Base-by-base conservation (phyloP, 1,284 basidiomycete genomes). In the Xanthoconium separans region DNA sequence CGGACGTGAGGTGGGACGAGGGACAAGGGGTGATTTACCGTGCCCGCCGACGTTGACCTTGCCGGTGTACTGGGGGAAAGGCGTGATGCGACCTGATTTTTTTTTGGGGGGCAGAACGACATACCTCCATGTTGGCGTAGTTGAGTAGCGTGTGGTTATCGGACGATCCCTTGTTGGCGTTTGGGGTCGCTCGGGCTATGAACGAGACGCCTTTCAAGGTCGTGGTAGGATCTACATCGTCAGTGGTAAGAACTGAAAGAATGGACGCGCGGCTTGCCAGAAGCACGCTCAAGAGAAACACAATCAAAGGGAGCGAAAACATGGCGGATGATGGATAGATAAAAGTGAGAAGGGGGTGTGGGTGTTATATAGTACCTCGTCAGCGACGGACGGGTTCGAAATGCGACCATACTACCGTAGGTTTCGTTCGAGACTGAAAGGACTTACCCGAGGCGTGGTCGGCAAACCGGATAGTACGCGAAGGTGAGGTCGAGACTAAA, bases 1-100 rank as follows among this genome's bases (percentile, higher is more conserved):
- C 1, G 22, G 22, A 22, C 20, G 4, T 8, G 13, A 9, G 1
- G 3, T 0, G 39, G 12, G 16, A 30, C n/a, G 39, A 29, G 24
- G 3, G 34, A 37, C 18, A n/a, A 10, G 6, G 15, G 54, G 29
- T 22, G 22, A 2, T 22, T 22, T 63, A 61, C 65, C 69, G n/a
- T 61, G 60, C 4, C 62, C 69, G 24, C 66, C 66, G 45, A 68
- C 55, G 54, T 61, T 71, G 18, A 71, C 66, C 46, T 58, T 66
- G 36, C 66, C 66, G 16, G 61, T 57, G 50, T 71, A 68, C 66
- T 68, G n/a, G n/a, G n/a, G n/a, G n/a, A n/a, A n/a, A n/a, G n/a
- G n/a, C n/a, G n/a, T n/a, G n/a, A n/a, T n/a, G n/a, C n/a, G n/a
- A n/a, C n/a, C n/a, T n/a, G n/a, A n/a, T n/a, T n/a, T n/a, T n/a